A percentile compares a stretch with the other conserved stretches of the same genome.
These are phyloP conservation scores for Phytophthora tentaculata DNA, from an alignment of 352 stramenopile species.

Conservation along the genomic window DNA sequence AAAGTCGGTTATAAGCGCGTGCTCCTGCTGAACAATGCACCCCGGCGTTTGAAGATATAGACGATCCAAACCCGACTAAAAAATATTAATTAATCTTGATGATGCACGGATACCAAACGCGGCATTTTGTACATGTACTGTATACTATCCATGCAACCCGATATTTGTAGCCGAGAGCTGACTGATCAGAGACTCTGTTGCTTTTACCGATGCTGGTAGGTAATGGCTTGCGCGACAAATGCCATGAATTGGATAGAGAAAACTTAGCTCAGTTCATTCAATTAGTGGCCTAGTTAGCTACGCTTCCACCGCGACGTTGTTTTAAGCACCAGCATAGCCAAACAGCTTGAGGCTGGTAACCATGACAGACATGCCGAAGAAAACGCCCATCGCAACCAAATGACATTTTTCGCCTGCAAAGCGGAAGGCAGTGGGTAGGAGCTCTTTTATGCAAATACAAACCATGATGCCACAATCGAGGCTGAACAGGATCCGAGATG, in stretches of 20 bases:
- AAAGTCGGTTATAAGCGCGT: constrained; percentile 1
- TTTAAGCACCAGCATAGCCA: constrained; percentile 62
- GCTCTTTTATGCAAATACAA: constrained; percentile 89
- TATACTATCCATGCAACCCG: too few relatives aligned
- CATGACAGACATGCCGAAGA: constrained; percentile 89
- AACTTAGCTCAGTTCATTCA: too few relatives aligned
- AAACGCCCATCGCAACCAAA: constrained; percentile 47
- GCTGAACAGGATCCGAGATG: constrained; percentile 90
- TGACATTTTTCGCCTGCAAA: constrained; percentile 84
- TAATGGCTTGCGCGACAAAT: too few relatives aligned
- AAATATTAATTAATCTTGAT: too few relatives aligned
- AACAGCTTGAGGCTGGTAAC: constrained; percentile 90
- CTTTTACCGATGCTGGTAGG: too few relatives aligned
- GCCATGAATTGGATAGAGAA: too few relatives aligned
- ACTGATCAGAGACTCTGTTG: too few relatives aligned
- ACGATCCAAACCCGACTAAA: neutral
- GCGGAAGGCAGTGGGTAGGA: constrained; percentile 90
- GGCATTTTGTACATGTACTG: too few relatives aligned
- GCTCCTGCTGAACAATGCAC: too few relatives aligned
- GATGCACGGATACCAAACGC: too few relatives aligned
- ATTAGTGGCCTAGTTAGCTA: neutral
- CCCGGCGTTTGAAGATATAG: neutral
- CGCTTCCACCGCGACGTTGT: neutral
- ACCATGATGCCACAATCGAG: constrained; percentile 96
- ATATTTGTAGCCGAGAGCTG: too few relatives aligned